Evolutionary conservation across 345 rosid species (phyloP).

Genomic region (Brassica carinata): DNA sequence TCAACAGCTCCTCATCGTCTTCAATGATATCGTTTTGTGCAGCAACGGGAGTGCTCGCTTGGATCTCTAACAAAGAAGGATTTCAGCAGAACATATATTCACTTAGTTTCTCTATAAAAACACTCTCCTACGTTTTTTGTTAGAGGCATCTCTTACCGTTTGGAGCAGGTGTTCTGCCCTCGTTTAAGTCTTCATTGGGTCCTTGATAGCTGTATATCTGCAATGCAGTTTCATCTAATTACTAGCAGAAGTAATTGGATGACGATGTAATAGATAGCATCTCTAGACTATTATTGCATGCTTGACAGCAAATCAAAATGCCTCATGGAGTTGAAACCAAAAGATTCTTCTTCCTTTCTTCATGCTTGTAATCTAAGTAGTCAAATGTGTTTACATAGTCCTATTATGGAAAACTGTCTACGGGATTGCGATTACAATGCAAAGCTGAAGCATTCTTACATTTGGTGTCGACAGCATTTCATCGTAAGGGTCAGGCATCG

Average conservation of each 20-base stretch:
- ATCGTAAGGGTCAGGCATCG: slow-evolving; percentile 91
- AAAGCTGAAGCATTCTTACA: slow-evolving; percentile 52
- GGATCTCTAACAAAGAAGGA: slow-evolving; percentile 55
- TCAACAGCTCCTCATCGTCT: slow-evolving; percentile 83
- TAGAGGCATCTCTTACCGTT: slow-evolving; percentile 51
- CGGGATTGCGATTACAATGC: not conserved
- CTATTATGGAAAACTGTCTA: too few relatives aligned
- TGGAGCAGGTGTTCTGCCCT: slow-evolving; percentile 88
- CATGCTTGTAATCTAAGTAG: too few relatives aligned
- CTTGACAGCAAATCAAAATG: too few relatives aligned
- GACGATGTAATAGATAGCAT: too few relatives aligned
- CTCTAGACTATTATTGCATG: too few relatives aligned
- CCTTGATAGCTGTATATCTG: slow-evolving; percentile 98
- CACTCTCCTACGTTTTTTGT: not conserved
- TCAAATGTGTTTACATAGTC: too few relatives aligned
- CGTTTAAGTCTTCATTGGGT: slow-evolving; percentile 79
- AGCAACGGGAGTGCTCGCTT: slow-evolving; percentile 68
- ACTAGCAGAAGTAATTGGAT: not conserved
- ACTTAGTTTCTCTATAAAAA: not conserved
- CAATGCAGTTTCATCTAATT: slow-evolving; percentile 19
- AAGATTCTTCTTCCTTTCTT: too few relatives aligned
- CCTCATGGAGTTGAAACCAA: too few relatives aligned
- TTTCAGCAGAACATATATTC: slow-evolving; percentile 6
- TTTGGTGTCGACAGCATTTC: slow-evolving; percentile 92
- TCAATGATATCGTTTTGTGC: slow-evolving; percentile 64